Conservation (phyloP, 2,329 filamentous ascomycete species). For the Plectosphaerella cucumerina region DNA sequence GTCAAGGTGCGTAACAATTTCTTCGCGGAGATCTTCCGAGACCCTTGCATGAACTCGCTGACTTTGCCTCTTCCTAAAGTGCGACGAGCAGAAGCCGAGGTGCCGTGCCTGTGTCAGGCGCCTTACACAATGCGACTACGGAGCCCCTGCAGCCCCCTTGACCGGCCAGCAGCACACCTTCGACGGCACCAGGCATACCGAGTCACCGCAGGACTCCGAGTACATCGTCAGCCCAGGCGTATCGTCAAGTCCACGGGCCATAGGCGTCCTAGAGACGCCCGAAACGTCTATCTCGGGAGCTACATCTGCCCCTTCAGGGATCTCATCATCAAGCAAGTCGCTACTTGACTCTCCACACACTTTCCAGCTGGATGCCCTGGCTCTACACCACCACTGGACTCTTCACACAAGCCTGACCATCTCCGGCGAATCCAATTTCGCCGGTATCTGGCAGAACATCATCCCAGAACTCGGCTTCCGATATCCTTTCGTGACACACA, state of each 20-base stretch:
- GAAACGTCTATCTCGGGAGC: not conserved
- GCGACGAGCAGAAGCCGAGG: slow-evolving; percentile 9
- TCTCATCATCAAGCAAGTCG: not conserved
- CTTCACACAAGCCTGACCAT: slow-evolving; percentile 5
- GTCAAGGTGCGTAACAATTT: slow-evolving; percentile 9
- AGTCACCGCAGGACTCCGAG: not conserved
- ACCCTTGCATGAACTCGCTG: too few relatives aligned
- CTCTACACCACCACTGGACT: slow-evolving; percentile 14
- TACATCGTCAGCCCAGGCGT: too few relatives aligned
- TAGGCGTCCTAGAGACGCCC: too few relatives aligned
- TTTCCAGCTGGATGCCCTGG: slow-evolving; percentile 10
- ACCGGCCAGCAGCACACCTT: not conserved
- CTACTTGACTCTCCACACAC: not conserved
- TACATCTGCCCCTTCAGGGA: not conserved
- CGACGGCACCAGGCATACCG: too few relatives aligned
- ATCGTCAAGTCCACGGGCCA: not conserved
- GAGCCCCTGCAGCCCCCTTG: not conserved
- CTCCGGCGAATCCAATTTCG: not conserved
- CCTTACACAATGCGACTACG: slow-evolving; percentile 5
- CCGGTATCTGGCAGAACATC: slow-evolving; percentile 6
- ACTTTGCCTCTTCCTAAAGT: slow-evolving; percentile 1
- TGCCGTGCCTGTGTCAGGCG: slow-evolving; percentile 10
- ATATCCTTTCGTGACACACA: slow-evolving; percentile 10
- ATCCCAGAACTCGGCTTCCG: slow-evolving; percentile 11
- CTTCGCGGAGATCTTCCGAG: not conserved